Base-by-base conservation (phyloP, 176 grass and related monocot genomes). In the Elymus sibiricus region DNA sequence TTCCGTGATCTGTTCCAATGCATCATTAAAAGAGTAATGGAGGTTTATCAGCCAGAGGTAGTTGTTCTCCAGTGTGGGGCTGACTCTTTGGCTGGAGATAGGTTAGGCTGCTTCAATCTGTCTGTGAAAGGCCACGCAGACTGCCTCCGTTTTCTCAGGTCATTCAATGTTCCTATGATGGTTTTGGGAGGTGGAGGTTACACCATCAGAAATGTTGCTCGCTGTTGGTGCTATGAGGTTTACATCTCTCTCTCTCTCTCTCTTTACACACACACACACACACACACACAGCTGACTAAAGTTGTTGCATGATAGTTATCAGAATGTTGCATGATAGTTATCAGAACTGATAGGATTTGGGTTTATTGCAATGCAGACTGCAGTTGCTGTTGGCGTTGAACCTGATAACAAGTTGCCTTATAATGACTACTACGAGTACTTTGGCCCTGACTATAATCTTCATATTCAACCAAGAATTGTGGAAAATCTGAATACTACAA, bases 171-270 rank as follows among this genome's bases (percentile, higher is more conserved):
- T 83, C 95, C 95, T 62, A 66, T 98, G 82, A 95, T 98, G 93
- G 89, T 98, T 76, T 77, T 98, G 73, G 95, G 95, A 63, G 95
- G 95, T 82, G 95, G 95, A 60, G 95, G 95, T 19, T 98, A 98
- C 84, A 98, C 95, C 28, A 95, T 98, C 22, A 89, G 93, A 61
- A 98, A 98, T 88, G 95, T 98, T 82, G 95, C 95, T 79, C 89
- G 95, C 80, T 98, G 95, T 79, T 98, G 95, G 95, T 91, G 89
- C 71, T 98, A 98, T 55, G 95, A 98, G 95, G 95, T 98, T 79
- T 83, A 16, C n/a, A 69, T 78, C 75, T 83, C 16, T 78, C 26
- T 62, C 69, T 75, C 68, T 82, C n/a, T 10, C 71, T 77, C 73
- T 87, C 17, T 89, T 21, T 60, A 62, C 31, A 32, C 31, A 32